Evolutionary conservation across 1,284 basidiomycete species (phyloP).

Genomic region (Termitomyces sp.): DNA sequence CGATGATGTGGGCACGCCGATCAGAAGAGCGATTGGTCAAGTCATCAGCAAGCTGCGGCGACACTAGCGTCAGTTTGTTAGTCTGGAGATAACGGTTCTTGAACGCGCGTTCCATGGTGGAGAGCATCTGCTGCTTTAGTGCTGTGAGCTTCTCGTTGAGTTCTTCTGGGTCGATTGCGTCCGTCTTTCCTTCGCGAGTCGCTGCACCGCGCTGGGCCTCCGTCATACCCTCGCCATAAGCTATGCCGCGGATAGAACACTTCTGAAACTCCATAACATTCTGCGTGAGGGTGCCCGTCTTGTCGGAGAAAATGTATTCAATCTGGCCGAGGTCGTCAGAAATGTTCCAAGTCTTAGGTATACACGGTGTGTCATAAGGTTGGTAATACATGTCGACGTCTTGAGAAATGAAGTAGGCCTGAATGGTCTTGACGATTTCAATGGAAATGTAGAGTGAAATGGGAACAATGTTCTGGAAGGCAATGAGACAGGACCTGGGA

Average conservation of each 20-base stretch:
- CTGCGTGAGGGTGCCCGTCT: slow-evolving; percentile 94
- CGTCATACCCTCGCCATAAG: slow-evolving; percentile 91
- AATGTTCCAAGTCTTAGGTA: slow-evolving; percentile 98
- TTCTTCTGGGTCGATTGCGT: slow-evolving; percentile 64
- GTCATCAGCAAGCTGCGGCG: slow-evolving; percentile 78
- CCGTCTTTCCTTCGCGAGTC: slow-evolving; percentile 71
- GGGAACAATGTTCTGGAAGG: slow-evolving; percentile 97
- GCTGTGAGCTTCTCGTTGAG: slow-evolving; percentile 59
- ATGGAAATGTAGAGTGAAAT: slow-evolving; percentile 97
- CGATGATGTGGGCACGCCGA: slow-evolving; percentile 67
- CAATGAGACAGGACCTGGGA: slow-evolving; percentile 77
- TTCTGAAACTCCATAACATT: slow-evolving; percentile 99
- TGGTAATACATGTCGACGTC: slow-evolving; percentile 97
- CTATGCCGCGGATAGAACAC: slow-evolving; percentile 81
- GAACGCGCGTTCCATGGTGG: slow-evolving; percentile 70
- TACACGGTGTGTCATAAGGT: slow-evolving; percentile 81
- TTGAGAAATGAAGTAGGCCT: slow-evolving; percentile 96
- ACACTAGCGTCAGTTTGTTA: slow-evolving; percentile 85
- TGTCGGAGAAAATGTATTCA: slow-evolving; percentile 97
- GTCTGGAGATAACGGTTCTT: slow-evolving; percentile 86
- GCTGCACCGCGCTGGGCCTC: slow-evolving; percentile 94
- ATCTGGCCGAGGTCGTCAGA: slow-evolving; percentile 97
- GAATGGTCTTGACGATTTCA: slow-evolving; percentile 96
- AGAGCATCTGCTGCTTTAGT: slow-evolving; percentile 78
- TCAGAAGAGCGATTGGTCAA: slow-evolving; percentile 57